phyloP scores from a whole-genome alignment of 2,329 filamentous ascomycete genomes.

The Claviceps capensis region DNA sequence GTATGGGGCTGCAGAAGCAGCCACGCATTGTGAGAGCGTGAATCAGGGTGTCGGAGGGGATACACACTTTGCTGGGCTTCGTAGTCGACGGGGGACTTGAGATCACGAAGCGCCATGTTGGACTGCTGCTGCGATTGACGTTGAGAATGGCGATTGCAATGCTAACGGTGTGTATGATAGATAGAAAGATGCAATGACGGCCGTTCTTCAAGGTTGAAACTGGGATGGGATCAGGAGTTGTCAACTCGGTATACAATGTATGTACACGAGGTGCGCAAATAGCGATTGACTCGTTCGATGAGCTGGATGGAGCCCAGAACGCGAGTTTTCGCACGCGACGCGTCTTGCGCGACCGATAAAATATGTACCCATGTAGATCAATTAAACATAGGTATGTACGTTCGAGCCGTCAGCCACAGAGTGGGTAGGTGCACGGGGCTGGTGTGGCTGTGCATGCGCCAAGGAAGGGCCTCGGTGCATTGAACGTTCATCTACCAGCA shows the following conservation, averaged over 20 bases:
- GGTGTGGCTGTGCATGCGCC: background rate
- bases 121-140: constrained; percentile 1
- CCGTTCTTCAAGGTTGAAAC: constrained; percentile 11
- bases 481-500: no score
- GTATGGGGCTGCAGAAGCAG: background rate
- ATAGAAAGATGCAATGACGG: background rate
- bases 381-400: constrained; percentile 4
- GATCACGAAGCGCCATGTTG: constrained; percentile 74
- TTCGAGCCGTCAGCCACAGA: background rate
- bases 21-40: background rate
- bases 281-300: no score
- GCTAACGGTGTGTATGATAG: background rate
- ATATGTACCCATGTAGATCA: constrained; percentile 1
- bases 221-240: background rate
- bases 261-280: no score
- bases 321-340: constrained; percentile 2
- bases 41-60: constrained; percentile 1
- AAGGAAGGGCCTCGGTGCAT: no score
- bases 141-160: background rate
- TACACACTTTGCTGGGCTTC: constrained; percentile 65
- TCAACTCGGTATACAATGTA: no score
- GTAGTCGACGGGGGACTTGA: constrained; percentile 73
- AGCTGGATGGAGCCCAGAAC: no score
- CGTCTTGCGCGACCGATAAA: constrained; percentile 12
- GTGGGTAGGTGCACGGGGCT: no score